Conservation (phyloP, 2,329 filamentous ascomycete species). For the Tetracladium maxilliforme region DNA sequence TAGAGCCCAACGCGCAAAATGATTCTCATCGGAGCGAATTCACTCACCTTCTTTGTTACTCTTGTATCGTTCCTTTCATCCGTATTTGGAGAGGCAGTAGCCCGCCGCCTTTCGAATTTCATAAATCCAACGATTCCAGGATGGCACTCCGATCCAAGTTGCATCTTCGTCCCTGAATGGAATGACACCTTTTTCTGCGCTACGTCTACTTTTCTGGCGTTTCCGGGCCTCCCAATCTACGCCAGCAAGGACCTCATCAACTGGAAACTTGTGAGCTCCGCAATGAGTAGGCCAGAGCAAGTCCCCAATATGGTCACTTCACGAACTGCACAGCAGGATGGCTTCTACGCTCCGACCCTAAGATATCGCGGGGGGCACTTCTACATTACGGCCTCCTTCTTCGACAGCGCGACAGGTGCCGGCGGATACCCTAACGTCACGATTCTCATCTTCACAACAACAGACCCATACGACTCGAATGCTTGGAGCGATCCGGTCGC, state of each 20-base stretch:
- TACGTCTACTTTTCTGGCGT: conserved; percentile 34
- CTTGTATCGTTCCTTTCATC: too few relatives aligned
- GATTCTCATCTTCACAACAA: conserved; percentile 23
- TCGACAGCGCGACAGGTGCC: background rate
- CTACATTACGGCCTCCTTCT: conserved; percentile 19
- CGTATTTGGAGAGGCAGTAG: too few relatives aligned
- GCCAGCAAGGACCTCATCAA: conserved; percentile 32
- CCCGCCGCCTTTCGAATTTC: too few relatives aligned
- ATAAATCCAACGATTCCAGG: conserved; percentile 32
- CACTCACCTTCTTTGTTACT: too few relatives aligned
- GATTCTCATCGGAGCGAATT: too few relatives aligned
- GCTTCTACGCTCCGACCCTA: conserved; percentile 31
- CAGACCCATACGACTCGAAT: conserved; percentile 20
- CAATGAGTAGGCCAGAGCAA: conserved; percentile 19
- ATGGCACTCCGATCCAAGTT: conserved; percentile 32
- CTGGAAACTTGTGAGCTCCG: conserved; percentile 29
- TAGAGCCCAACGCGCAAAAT: too few relatives aligned
- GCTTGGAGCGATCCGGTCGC: conserved; percentile 26
- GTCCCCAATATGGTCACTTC: conserved; percentile 15
- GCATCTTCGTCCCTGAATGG: conserved; percentile 20
- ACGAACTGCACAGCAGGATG: conserved; percentile 10
- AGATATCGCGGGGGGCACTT: conserved; percentile 25
- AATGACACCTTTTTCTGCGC: conserved; percentile 33
- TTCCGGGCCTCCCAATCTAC: conserved; percentile 36
- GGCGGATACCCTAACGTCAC: too few relatives aligned